Percentiles rank a stretch among this genome's conserved stretches.
Conservation (phyloP, 2,329 filamentous ascomycete genomes). For the Monosporascus sp. region DNA sequence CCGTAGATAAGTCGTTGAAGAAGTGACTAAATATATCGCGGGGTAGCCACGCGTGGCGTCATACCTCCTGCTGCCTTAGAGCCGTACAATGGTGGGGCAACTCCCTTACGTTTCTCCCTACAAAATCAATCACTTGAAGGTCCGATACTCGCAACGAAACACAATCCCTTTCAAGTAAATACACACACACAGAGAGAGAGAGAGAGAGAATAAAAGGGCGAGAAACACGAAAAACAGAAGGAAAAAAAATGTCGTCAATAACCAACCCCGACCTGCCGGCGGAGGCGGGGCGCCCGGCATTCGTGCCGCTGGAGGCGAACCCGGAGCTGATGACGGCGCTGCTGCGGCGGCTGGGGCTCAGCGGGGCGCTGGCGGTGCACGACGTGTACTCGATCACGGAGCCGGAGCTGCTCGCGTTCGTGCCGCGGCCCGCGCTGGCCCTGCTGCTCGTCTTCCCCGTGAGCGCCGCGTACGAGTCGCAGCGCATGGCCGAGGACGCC, state of each 20-base stretch:
- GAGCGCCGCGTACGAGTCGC: conserved; percentile 70
- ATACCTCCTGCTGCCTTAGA: not conserved
- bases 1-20: not conserved
- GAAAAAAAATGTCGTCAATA: conserved; percentile 13
- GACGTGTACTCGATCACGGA: conserved; percentile 92
- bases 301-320: conserved; percentile 66
- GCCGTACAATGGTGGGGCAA: not conserved
- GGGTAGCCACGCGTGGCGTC: not conserved
- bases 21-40: not conserved
- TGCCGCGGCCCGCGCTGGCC: conserved; percentile 82
- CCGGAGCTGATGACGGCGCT: conserved; percentile 83
- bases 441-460: conserved; percentile 91
- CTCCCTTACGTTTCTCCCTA: too few relatives aligned
- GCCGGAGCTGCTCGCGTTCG: conserved; percentile 74
- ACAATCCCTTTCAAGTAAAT: too few relatives aligned
- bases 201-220: not conserved
- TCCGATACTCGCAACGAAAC: too few relatives aligned
- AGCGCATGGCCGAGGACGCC: conserved; percentile 69
- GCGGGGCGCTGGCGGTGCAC: conserved; percentile 71
- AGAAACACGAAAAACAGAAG: not conserved
- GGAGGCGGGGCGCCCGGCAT: conserved; percentile 34
- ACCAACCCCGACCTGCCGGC: conserved; percentile 34
- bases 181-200: too few relatives aligned
- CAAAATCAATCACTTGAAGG: too few relatives aligned
- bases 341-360: conserved; percentile 78